phyloP scores from a whole-genome alignment of 2,329 filamentous ascomycete genomes.

The Dactylella cylindrospora region DNA sequence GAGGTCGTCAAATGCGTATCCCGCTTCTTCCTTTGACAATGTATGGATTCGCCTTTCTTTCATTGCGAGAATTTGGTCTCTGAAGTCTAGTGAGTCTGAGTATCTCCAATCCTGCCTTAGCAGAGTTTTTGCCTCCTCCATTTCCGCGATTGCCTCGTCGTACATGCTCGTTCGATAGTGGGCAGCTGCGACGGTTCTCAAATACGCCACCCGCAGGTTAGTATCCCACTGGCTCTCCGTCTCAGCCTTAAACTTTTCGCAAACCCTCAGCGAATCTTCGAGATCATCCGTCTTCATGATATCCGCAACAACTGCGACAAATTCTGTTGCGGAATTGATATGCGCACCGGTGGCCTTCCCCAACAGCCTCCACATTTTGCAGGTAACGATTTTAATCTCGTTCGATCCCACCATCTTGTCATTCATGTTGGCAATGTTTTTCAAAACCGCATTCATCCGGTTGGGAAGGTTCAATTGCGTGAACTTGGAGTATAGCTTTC shows the following conservation, averaged over 20 bases:
- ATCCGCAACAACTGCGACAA: slow-evolving; percentile 29
- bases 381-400: slow-evolving; percentile 16
- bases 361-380: slow-evolving; percentile 24
- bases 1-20: slow-evolving; percentile 35
- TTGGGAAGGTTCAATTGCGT: slow-evolving; percentile 35
- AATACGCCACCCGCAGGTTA: slow-evolving; percentile 21
- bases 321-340: slow-evolving; percentile 26
- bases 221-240: slow-evolving; percentile 16
- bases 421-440: slow-evolving; percentile 37
- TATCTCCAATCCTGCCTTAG: slow-evolving; percentile 11
- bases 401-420: slow-evolving; percentile 12
- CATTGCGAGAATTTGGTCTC: slow-evolving; percentile 23
- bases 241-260: slow-evolving; percentile 34
- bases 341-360: slow-evolving; percentile 23
- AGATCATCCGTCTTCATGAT: slow-evolving; percentile 30
- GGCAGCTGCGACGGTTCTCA: slow-evolving; percentile 12
- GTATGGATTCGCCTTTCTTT: slow-evolving; percentile 20
- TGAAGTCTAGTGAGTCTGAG: slow-evolving; percentile 1
- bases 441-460: slow-evolving; percentile 20
- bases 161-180: slow-evolving; percentile 23
- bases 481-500: slow-evolving; percentile 32
- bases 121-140: slow-evolving; percentile 15
- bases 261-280: slow-evolving; percentile 12
- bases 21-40: slow-evolving; percentile 17
- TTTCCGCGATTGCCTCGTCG: slow-evolving; percentile 22